Base-by-base conservation (phyloP, 257 asterid species). In the Lycium barbarum region DNA sequence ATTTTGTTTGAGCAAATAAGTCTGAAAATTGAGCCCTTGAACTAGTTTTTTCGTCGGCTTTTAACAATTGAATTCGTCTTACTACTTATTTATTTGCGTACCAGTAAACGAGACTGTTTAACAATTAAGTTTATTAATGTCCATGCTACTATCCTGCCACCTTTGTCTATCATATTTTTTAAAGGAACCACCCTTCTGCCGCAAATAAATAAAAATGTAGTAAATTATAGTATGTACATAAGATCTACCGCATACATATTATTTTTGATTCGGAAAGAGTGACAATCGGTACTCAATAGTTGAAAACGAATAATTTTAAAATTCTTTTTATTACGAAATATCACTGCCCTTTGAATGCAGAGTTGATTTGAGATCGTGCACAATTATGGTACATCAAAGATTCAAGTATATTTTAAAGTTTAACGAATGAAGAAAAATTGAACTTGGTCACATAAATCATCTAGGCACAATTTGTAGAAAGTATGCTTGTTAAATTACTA, bases 81-180 rank as follows among this genome's bases (percentile, higher is more conserved):
- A 15, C 17, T 9, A 43, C 79, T 43, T 18, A 18, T 18, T 71
- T 18, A 71, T 71, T 63, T 7, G 6, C 9, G 35, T 43, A 11
- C 14, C 79, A 17, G 26, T 70, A 20, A 38, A 15, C 17, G 38
- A 6, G 58, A 72, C 0, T 72, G 45, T 72, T 72, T n/a, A n/a
- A 11, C 40, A n/a, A 45, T 3, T 45, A 72, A 72, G 17, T 43
- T 71, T 71, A 71, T 71, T 71, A 5, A 11, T 11, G 81, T 20
- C 61, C 59, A 73, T 73, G 61, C 81, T 73, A 73, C 59, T 73
- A 6, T 59, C 40, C 81, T 73, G 61, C 81, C 61, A 73, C 81
- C 22, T 47, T 73, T 73, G 80, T 47, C 80, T 73, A n/a, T 11
- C 38, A 4, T n/a, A 5, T 11, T 35, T 2, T n/a, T 36, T 15